Evolutionary conservation across 805 yeast genomes (phyloP), one percentile per base, ranked within the genome.

Genomic region (Wickerhamomyces xylosicus): DNA sequence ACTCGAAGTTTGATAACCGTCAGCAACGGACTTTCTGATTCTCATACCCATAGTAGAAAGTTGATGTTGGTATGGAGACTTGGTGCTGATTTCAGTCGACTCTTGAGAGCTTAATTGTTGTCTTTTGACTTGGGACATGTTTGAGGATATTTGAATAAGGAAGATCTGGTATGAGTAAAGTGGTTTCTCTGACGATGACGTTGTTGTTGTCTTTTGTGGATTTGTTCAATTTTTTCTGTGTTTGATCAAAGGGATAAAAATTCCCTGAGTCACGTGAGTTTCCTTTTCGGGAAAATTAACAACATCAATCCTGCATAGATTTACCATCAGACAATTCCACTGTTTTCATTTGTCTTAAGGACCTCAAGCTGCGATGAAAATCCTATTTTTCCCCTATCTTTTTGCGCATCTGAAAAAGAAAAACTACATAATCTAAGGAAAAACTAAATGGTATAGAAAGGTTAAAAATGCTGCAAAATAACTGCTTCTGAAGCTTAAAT

Each of bases 21-120:
- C 77, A 27, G 72, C 65, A 3, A 81, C 74, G 2, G 81, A 67
- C 47, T 79, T 77, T 50, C 90, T 69, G 42, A 82, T 74, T 45
- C 85, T 67, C 85, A 79, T 80, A 0, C 86, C 87, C 5, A 80
- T 52, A 1, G 78, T 69, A 32, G 76, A 68, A 19, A 80, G 63
- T 19, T 63, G 54, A 36, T 50, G 48, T 44, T 59, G 63, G 42
- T 57, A 34, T 57, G 64, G 13, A 56, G 52, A 32, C 53, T 56
- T n/a, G 14, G 29, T 25, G 9, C 14, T 13, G 29, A 25, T 25
- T 59, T 61, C 50, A 53, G 56, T 31, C 35, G 50, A 6, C 41
- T 48, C 37, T 43, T 47, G 25, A 25, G 49, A 6, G 50, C 52
- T 35, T 54, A 50, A 42, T 44, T 57, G 45, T 44, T 57, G 59